These are phyloP conservation scores for Pholiota molesta DNA, from an alignment of 768 basidiomycete genomes.

Conservation along the genomic window DNA sequence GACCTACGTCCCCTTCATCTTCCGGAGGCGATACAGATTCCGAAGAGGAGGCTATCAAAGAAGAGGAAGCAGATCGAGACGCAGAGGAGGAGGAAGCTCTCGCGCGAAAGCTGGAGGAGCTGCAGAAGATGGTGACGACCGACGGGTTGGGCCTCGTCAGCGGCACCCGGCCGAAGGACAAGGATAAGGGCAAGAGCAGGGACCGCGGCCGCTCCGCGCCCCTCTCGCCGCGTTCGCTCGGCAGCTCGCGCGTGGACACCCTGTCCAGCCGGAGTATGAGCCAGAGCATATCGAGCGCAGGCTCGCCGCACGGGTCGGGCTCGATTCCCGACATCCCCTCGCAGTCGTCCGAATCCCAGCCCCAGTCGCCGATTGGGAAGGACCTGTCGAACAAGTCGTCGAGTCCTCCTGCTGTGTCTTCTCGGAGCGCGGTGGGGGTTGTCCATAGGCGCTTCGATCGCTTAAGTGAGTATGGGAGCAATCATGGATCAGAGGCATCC, in stretches of 20 bases:
- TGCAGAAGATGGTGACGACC: slow-evolving; percentile 74
- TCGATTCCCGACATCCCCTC: slow-evolving; percentile 86
- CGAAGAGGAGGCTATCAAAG: slow-evolving; percentile 62
- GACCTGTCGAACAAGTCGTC: slow-evolving; percentile 61
- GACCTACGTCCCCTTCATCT: slow-evolving; percentile 53
- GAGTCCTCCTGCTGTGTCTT: slow-evolving; percentile 62
- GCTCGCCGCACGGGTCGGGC: slow-evolving; percentile 76
- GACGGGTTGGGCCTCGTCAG: slow-evolving; percentile 74
- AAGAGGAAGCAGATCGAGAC: slow-evolving; percentile 70
- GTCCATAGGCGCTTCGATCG: slow-evolving; percentile 48
- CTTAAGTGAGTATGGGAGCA: slow-evolving; percentile 60
- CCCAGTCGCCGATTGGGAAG: slow-evolving; percentile 53
- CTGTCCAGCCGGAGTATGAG: slow-evolving; percentile 55
- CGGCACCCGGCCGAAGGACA: slow-evolving; percentile 35
- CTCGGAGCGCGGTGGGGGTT: slow-evolving; percentile 55
- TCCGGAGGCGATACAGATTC: slow-evolving; percentile 56
- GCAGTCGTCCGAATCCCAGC: slow-evolving; percentile 59
- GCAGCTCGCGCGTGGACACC: slow-evolving; percentile 33
- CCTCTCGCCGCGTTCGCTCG: slow-evolving; percentile 37
- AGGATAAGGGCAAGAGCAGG: slow-evolving; percentile 39
- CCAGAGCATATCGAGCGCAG: slow-evolving; percentile 74
- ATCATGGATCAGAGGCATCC: slow-evolving; percentile 73
- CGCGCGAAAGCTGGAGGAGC: slow-evolving; percentile 65
- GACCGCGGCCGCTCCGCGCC: slow-evolving; percentile 46
- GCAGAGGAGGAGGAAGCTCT: slow-evolving; percentile 71